phyloP scores from a whole-genome alignment of 2,329 filamentous ascomycete species.

The Rutstroemia sp. region DNA sequence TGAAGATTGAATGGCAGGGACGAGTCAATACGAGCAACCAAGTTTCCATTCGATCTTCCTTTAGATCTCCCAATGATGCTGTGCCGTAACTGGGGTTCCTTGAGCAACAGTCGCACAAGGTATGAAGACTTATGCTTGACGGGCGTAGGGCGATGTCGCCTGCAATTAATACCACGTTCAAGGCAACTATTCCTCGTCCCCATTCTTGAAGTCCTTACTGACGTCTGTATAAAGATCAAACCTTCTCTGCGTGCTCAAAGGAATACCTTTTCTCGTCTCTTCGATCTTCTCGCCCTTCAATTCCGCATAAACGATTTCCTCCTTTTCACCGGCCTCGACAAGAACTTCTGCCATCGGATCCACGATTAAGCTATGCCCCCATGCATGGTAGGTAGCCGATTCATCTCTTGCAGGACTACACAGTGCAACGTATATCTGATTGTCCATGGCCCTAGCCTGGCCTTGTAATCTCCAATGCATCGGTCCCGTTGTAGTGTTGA shows the following conservation, averaged over 20 bases:
- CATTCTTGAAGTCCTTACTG: constrained; percentile 40
- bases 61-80: too few relatives aligned
- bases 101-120: not conserved
- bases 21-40: too few relatives aligned
- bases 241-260: constrained; percentile 73
- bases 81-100: too few relatives aligned
- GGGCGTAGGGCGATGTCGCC: not conserved
- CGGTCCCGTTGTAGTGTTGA: constrained; percentile 88
- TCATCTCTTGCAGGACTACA: constrained; percentile 85
- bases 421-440: constrained; percentile 87
- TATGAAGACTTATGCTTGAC: not conserved
- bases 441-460: constrained; percentile 79
- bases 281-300: constrained; percentile 62
- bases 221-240: constrained; percentile 97
- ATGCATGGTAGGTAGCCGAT: constrained; percentile 75
- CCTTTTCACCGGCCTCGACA: constrained; percentile 67
- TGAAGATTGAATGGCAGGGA: too few relatives aligned
- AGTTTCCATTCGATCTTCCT: too few relatives aligned
- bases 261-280: constrained; percentile 74
- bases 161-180: not conserved
- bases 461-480: constrained; percentile 86
- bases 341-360: constrained; percentile 84
- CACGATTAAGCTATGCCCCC: constrained; percentile 82
- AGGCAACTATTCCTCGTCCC: not conserved
- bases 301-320: constrained; percentile 69